Evolutionary conservation across 2,329 filamentous ascomycete genomes (phyloP), one percentile per base, ranked within the genome.

Genomic region (Xylaria sp.): DNA sequence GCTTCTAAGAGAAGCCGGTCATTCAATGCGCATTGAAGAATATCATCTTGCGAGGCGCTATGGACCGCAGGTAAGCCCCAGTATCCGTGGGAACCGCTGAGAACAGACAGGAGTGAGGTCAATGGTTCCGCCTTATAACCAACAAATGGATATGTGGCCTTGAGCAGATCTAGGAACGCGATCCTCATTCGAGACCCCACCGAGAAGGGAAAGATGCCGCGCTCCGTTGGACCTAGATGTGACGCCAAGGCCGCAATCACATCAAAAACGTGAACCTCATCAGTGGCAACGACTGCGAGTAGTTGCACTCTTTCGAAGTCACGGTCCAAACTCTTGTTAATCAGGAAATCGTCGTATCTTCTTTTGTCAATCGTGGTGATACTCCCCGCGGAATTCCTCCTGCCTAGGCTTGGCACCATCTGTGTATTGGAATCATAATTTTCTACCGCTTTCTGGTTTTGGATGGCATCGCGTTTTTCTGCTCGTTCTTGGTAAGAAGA

Each of bases 71-170:
- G 84, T 63, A 82, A 78, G 70, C 80, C 83, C 85, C 84, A 86
- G 67, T 85, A 87, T 43, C 75, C 77, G 58, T 78, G 78, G 3
- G 83, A 82, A 17, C 82, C 82, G 2, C 82, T 82, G 15, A 96
- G 78, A 1, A 92, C 81, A 0, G 87, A 83, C 37, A 94, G 76
- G 8, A 92, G 81, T 1, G 89, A 84, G 35, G 83, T 81, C 8
- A 96, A 80, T 3, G 93, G 82, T 56, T 93, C 90, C 0, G 86
- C 84, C 58, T 88, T 88, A 73, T 96, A 96, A 9, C 88, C 87
- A 43, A 94, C 82, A 40, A 89, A 82, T 3, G 85, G 82, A 53
- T 89, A 83, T 14, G 87, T 88, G 38, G 87, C 84, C 63, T 89
- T 88, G 46, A 95, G 79, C 11, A 95, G 80, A 64, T 92, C 89